Evolutionary conservation across 208 protist genomes (phyloP).

Genomic region (Leishmania guyanensis): DNA sequence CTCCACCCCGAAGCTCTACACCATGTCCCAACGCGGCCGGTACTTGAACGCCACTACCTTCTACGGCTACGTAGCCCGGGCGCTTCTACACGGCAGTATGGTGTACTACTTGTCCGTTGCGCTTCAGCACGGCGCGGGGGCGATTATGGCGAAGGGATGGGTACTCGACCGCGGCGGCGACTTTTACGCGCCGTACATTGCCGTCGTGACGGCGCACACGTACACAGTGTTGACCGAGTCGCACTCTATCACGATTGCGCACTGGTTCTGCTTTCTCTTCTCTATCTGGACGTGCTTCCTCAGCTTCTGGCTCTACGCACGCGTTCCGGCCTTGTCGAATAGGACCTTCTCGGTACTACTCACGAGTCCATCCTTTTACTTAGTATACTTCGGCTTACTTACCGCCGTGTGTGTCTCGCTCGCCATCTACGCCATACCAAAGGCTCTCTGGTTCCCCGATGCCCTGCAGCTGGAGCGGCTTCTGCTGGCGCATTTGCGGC

Average conservation of each 20-base stretch:
- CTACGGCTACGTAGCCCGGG: conserved; percentile 73
- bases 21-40: conserved; percentile 60
- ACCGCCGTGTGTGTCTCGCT: conserved; percentile 46
- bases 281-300: conserved; percentile 69
- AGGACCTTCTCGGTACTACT: conserved; percentile 59
- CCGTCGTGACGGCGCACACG: conserved; percentile 81
- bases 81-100: conserved; percentile 71
- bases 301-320: conserved; percentile 45
- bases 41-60: conserved; percentile 81
- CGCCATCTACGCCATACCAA: conserved; percentile 52
- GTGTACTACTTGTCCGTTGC: conserved; percentile 65
- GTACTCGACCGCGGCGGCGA: conserved; percentile 66
- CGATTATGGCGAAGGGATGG: conserved; percentile 35
- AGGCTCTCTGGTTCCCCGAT: conserved; percentile 70
- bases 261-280: conserved; percentile 68
- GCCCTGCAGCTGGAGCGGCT: conserved; percentile 62
- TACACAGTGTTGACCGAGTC: conserved; percentile 85
- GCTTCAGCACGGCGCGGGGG: conserved; percentile 39
- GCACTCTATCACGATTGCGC: conserved; percentile 70
- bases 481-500: conserved; percentile 25
- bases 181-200: conserved; percentile 80
- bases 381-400: conserved; percentile 50
- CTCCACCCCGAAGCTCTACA: conserved; percentile 68
- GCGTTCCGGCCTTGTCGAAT: conserved; percentile 33
- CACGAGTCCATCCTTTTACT: conserved; percentile 55